Conservation (phyloP, 2,329 filamentous ascomycete species). For the Pseudogymnoascus sp. region DNA sequence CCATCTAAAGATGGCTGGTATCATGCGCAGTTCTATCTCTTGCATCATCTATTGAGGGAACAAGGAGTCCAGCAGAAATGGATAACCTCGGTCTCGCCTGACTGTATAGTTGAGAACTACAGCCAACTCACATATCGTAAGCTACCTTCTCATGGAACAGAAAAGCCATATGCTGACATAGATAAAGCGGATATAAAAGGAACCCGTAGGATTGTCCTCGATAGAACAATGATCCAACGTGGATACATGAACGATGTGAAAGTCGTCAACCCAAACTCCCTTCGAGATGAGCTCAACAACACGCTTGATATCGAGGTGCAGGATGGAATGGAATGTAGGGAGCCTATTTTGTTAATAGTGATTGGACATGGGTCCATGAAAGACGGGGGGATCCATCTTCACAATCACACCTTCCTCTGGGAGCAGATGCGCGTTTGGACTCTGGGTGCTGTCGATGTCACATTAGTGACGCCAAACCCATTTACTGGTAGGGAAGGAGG, state of each 20-base stretch:
- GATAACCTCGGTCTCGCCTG: neutral
- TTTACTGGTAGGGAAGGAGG: constrained; percentile 1
- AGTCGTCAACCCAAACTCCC: neutral
- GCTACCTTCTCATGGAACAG: neutral
- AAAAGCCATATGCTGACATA: neutral
- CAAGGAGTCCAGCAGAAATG: neutral
- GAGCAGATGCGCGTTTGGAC: neutral
- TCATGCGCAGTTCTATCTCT: neutral
- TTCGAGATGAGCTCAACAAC: neutral
- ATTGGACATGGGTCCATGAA: neutral
- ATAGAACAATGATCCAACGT: neutral
- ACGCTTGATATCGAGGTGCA: neutral
- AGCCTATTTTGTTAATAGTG: neutral
- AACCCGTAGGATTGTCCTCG: neutral
- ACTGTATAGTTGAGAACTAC: neutral
- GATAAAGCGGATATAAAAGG: neutral
- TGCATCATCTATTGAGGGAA: neutral
- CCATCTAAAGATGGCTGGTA: neutral
- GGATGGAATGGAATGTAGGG: neutral
- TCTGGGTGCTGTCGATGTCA: neutral
- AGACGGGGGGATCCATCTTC: neutral
- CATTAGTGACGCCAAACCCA: neutral
- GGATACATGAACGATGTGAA: neutral
- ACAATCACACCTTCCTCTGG: neutral
- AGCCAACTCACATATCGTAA: neutral